These are phyloP conservation scores for Mortierella claussenii DNA, from an alignment of 192 early-diverging fungal species.

Conservation along the genomic window DNA sequence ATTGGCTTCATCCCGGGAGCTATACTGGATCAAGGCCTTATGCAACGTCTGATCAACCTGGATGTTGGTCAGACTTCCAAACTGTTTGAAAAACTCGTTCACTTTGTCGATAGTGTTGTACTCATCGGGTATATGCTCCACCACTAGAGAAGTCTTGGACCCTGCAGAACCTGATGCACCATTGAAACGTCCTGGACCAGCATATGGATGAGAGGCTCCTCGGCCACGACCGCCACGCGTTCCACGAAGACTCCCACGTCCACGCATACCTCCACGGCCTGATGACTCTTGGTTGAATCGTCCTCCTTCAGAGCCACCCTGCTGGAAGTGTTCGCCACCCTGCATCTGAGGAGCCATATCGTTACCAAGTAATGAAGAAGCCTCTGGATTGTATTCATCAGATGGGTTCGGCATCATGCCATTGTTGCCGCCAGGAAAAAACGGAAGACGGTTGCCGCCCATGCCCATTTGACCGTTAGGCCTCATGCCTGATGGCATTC, in stretches of 20 bases:
- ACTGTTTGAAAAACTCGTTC: slow-evolving; percentile 81
- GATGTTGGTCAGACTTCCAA: slow-evolving; percentile 82
- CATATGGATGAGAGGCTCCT: slow-evolving; percentile 49
- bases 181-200: slow-evolving; percentile 33
- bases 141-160: slow-evolving; percentile 66
- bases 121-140: slow-evolving; percentile 83
- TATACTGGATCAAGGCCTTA: slow-evolving; percentile 74
- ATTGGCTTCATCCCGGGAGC: slow-evolving; percentile 67
- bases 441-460: slow-evolving; percentile 49
- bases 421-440: slow-evolving; percentile 51
- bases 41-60: slow-evolving; percentile 63
- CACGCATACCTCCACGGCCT: slow-evolving; percentile 23
- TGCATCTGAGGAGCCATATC: slow-evolving; percentile 1
- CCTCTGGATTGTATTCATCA: slow-evolving; percentile 67
- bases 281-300: slow-evolving; percentile 20
- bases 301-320: slow-evolving; percentile 21
- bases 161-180: slow-evolving; percentile 45
- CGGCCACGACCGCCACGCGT: slow-evolving; percentile 58
- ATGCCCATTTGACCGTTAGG: slow-evolving; percentile 50
- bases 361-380: slow-evolving; percentile 42
- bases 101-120: slow-evolving; percentile 73
- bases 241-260: slow-evolving; percentile 53
- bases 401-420: slow-evolving; percentile 26
- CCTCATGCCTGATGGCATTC: slow-evolving; percentile 38
- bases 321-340: slow-evolving; percentile 17